phyloP scores from a whole-genome alignment of 345 rosid genomes.

The Gossypium rotundifolium region DNA sequence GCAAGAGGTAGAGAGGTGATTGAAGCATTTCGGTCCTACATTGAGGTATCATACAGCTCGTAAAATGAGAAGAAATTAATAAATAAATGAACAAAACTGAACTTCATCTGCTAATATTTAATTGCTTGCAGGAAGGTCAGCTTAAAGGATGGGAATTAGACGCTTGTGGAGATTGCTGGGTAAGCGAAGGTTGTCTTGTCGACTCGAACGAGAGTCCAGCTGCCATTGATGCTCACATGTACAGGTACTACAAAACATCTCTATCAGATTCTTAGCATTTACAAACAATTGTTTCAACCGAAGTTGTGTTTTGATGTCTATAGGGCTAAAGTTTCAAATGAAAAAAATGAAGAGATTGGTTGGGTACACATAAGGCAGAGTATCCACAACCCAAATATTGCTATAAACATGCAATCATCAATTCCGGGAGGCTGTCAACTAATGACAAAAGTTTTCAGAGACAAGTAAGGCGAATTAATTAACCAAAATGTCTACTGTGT shows the following conservation, averaged over 20 bases:
- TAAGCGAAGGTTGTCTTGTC: slow-evolving; percentile 84
- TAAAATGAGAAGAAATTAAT: not conserved
- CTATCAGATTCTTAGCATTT: not conserved
- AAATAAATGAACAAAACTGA: not conserved
- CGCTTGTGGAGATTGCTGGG: slow-evolving; percentile 91
- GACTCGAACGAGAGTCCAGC: slow-evolving; percentile 68
- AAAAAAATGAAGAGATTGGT: slow-evolving; percentile 52
- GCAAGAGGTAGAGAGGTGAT: slow-evolving; percentile 66
- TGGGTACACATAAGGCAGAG: slow-evolving; percentile 92
- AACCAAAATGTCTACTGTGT: not conserved
- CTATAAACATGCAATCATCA: slow-evolving; percentile 71
- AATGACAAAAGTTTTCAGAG: slow-evolving; percentile 46
- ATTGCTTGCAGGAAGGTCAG: slow-evolving; percentile 46
- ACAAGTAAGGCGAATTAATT: slow-evolving; percentile 34
- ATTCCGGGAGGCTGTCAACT: slow-evolving; percentile 57
- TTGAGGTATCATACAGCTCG: slow-evolving; percentile 41
- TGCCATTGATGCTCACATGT: slow-evolving; percentile 83
- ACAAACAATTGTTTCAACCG: not conserved
- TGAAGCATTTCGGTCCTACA: slow-evolving; percentile 53
- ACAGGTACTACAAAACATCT: slow-evolving; percentile 40
- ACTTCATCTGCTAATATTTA: not conserved
- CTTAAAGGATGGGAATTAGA: slow-evolving; percentile 80
- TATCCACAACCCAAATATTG: slow-evolving; percentile 84
- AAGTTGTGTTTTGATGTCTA: not conserved
- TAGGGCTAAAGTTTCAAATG: slow-evolving; percentile 61